A percentile compares a stretch with the other conserved stretches of the same genome.
These are phyloP conservation scores for Boeremia exigua DNA, from an alignment of 2,329 filamentous ascomycete species.

Conservation along the genomic window DNA sequence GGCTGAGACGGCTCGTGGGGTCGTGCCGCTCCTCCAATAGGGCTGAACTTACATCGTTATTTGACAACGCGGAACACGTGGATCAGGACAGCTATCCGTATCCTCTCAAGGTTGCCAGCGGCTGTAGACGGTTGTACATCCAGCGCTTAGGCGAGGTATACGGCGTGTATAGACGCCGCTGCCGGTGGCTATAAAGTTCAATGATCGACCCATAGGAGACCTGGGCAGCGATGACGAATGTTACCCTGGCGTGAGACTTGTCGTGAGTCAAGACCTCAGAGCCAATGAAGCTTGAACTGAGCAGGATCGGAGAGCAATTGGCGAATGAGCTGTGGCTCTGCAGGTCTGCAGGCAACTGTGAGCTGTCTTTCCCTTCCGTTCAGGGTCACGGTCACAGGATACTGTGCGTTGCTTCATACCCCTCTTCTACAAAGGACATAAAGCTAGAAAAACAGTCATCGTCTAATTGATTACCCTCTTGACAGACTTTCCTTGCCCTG, in stretches of 20 bases:
- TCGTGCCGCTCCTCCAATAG: constrained; percentile 6
- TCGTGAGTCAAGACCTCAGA: background rate
- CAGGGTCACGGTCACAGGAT: constrained; percentile 5
- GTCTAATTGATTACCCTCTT: background rate
- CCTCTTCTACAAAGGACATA: constrained; percentile 5
- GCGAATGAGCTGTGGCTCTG: background rate
- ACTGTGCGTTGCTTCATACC: background rate
- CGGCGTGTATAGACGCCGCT: background rate
- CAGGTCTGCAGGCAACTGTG: background rate
- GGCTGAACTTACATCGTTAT: background rate
- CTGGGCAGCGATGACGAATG: constrained; percentile 3
- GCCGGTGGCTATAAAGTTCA: constrained; percentile 12
- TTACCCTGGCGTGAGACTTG: background rate
- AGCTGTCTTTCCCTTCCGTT: background rate
- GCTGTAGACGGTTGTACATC: constrained; percentile 3
- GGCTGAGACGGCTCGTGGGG: constrained; percentile 6
- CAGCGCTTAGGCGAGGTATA: constrained; percentile 5
- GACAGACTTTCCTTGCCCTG: background rate
- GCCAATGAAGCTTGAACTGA: background rate
- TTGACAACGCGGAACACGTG: background rate
- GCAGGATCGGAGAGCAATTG: background rate
- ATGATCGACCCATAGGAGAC: constrained; percentile 1
- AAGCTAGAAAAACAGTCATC: background rate
- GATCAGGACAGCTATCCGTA: background rate
- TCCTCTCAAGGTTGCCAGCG: background rate